Evolutionary conservation across 352 stramenopile species (phyloP), one percentile per base, ranked within the genome.

Genomic region (Pythium brassicae): DNA sequence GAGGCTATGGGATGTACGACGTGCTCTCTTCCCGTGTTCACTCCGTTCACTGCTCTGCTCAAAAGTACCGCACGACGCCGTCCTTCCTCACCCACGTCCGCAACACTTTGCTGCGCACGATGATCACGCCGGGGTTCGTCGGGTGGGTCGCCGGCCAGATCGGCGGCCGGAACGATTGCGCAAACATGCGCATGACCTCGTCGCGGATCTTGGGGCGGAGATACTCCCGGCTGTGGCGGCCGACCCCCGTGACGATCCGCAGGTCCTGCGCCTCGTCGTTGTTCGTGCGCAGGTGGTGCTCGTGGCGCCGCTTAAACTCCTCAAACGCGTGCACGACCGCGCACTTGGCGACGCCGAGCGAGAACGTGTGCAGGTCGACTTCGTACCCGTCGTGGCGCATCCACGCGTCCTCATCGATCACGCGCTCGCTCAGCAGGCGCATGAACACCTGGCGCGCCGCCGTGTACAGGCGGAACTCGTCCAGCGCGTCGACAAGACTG

Each of bases 281-380:
- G 12, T 56, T 63, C 2, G 63, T 48, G 4, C 32, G 50, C 7
- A 66, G 51, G 23, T 72, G 63, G 27, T 68, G 57, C 27, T 76
- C 61, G 26, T 51, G 29, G 20, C 42, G 48, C 17, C 53, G 39
- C 27, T 66, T 61, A 47, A 85, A 72, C 50, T 72, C 66, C n/a
- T 79, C 63, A 22, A 91, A 79, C 14, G 78, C 74, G 40, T 72
- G 72, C 37, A 88, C 74, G n/a, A 89, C 73, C 1, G 81, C 81
- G 39, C 74, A 86, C 61, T 89, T 91, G 14, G 76, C 81, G 12
- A 86, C 65, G 19, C 78, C 78, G 19, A 65, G 63, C 22, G 76
- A 88, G 46, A 89, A 87, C 6, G 69, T 76, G 68, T 91, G 81
- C 62, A 91, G 59, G 34, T 91, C 78, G 50, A 91, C 78, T 49